Percentiles rank a stretch among this genome's conserved stretches.
These are phyloP conservation scores for Alternaria angustiovoidea DNA, from an alignment of 2,329 filamentous ascomycete genomes.

Conservation along the genomic window DNA sequence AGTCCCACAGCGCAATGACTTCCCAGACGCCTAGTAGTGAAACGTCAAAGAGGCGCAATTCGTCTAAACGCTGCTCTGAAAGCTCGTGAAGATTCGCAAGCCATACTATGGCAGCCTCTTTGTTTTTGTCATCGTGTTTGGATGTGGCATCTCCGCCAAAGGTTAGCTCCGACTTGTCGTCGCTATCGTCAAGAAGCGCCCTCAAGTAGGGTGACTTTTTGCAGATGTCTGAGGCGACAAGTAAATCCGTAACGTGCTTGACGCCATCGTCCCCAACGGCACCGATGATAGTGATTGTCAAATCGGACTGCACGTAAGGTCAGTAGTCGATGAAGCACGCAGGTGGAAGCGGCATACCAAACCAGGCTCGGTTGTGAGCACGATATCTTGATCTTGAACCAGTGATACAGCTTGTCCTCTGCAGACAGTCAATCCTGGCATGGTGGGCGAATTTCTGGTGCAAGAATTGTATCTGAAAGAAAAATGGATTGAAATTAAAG, in stretches of 20 bases:
- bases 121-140: slow-evolving; percentile 15
- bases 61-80: slow-evolving; percentile 12
- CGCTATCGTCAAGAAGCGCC: slow-evolving; percentile 4
- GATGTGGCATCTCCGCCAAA: slow-evolving; percentile 16
- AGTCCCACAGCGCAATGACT: slow-evolving; percentile 15
- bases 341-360: neutral
- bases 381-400: slow-evolving; percentile 20
- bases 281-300: slow-evolving; percentile 21
- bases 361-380: slow-evolving; percentile 8
- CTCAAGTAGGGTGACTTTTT: slow-evolving; percentile 15
- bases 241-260: slow-evolving; percentile 22
- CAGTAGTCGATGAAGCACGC: neutral
- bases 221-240: slow-evolving; percentile 11
- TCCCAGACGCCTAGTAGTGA: slow-evolving; percentile 22
- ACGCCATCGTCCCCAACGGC: slow-evolving; percentile 8
- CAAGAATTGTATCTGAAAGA: neutral
- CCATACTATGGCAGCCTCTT: slow-evolving; percentile 18
- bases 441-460: neutral
- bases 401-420: slow-evolving; percentile 6
- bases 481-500: neutral
- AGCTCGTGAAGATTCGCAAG: slow-evolving; percentile 24
- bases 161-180: slow-evolving; percentile 18
- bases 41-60: slow-evolving; percentile 22
- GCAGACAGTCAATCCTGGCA: slow-evolving; percentile 6
- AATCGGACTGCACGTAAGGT: slow-evolving; percentile 4